Evolutionary conservation across 768 basidiomycete species (phyloP).

Genomic region (Boletus tylopilopsis): DNA sequence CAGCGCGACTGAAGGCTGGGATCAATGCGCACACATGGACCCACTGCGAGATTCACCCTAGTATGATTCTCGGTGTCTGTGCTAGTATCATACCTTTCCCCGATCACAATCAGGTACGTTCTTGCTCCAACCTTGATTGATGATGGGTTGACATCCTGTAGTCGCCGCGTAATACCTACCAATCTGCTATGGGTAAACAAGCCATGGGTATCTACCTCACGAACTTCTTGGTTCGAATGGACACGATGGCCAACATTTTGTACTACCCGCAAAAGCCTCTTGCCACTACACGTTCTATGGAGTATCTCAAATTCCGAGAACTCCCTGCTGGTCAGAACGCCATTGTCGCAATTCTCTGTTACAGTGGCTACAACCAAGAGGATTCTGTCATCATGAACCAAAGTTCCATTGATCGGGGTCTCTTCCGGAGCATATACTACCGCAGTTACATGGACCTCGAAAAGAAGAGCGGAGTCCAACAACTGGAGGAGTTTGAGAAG

Average conservation of each 20-base stretch:
- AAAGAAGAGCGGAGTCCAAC: constrained; percentile 91
- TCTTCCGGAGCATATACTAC: constrained; percentile 99
- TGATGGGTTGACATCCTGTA: constrained; percentile 30
- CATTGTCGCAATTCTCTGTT: constrained; percentile 96
- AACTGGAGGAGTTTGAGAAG: constrained; percentile 95
- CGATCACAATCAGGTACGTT: constrained; percentile 92
- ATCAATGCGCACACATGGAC: constrained; percentile 92
- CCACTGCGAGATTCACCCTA: constrained; percentile 98
- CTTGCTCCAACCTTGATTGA: not conserved
- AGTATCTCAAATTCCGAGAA: constrained; percentile 98
- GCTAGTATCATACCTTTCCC: constrained; percentile 99
- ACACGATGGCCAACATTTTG: constrained; percentile 99
- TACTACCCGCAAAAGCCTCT: constrained; percentile 99
- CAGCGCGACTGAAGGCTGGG: constrained; percentile 82
- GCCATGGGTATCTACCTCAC: constrained; percentile 99
- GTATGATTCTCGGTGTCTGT: constrained; percentile 98
- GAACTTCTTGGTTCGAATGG: constrained; percentile 98
- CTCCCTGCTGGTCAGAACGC: constrained; percentile 99
- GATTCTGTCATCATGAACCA: constrained; percentile 99
- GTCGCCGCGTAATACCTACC: constrained; percentile 99
- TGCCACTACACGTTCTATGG: constrained; percentile 98
- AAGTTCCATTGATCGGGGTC: constrained; percentile 94
- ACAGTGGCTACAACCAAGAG: constrained; percentile 99
- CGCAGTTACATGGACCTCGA: constrained; percentile 98
- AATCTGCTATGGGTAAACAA: constrained; percentile 99